Conservation (phyloP, 805 yeast species). For the Metschnikowia rubicola region DNA sequence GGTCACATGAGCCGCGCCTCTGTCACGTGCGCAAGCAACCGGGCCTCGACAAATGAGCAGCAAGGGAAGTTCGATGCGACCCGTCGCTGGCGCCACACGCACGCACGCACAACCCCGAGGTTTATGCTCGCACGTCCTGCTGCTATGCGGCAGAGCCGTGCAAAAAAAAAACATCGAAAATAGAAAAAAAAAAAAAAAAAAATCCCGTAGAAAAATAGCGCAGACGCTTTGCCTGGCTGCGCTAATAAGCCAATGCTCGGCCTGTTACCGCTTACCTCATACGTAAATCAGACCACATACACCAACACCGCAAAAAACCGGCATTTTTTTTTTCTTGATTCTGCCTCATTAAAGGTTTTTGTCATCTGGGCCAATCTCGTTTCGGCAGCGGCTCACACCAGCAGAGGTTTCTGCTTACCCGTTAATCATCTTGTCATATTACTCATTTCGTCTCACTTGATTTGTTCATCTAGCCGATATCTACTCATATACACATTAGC, state of each 20-base stretch:
- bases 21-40: neutral
- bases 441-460: neutral
- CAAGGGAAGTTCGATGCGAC: neutral
- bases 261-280: constrained; percentile 1
- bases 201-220: neutral
- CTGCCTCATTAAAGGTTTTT: neutral
- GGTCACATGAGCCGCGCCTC: too few relatives aligned
- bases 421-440: too few relatives aligned
- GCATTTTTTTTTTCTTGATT: neutral
- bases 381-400: neutral
- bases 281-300: neutral
- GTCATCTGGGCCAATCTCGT: neutral
- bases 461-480: neutral
- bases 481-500: neutral
- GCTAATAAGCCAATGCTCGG: neutral
- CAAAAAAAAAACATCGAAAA: neutral
- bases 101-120: neutral
- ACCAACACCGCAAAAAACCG: neutral
- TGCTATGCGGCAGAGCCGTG: neutral
- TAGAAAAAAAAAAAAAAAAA: constrained; percentile 1
- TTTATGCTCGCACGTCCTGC: neutral
- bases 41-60: neutral
- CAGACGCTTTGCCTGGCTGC: constrained; percentile 2
- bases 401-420: neutral
- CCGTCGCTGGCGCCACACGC: too few relatives aligned